Base-by-base conservation (phyloP, 2,329 filamentous ascomycete genomes). In the Ramularia collo-cygni region DNA sequence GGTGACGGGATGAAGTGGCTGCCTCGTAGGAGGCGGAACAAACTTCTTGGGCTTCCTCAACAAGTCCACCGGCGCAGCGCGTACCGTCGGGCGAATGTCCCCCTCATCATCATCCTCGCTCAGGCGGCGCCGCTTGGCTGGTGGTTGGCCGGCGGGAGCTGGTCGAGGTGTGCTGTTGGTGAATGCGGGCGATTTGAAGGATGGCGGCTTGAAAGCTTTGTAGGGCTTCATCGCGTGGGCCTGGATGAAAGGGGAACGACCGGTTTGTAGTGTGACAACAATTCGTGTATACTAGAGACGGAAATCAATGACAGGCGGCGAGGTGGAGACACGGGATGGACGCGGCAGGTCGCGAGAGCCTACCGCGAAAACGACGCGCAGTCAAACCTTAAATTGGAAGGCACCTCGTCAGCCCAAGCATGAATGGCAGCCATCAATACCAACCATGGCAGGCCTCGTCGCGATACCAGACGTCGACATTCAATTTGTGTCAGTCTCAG, bases 401-500 rank as follows among this genome's bases (percentile, higher is more conserved):
- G n/a, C n/a, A n/a, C n/a, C n/a, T n/a, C n/a, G n/a, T n/a, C n/a
- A n/a, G n/a, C n/a, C n/a, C n/a, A n/a, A n/a, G n/a, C n/a, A n/a
- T n/a, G n/a, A n/a, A n/a, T n/a, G n/a, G n/a, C 21, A 24, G 6
- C 21, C 21, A 24, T 10, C 21, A n/a, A n/a, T 24, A 42, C 24
- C 24, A 28, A 46, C 12, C 14, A 48, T 52, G 50, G 45, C 50
- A 36, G 46, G 50, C 35, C 40, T 52, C 30, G 43, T 60, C 30
- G 48, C 54, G 15, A 66, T 69, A 51, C 68, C 67, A 4, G 54
- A 63, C 33, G 56, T 62, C 12, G 64, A 66, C 28, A 65, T 74
- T 49, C 68, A 69, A 55, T 71, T 70, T 47, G 66, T 75, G 9
- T 63, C 69, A 2, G 66, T 64, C 3, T 65, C 64, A 42, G 58